Evolutionary conservation across 805 yeast genomes (phyloP).

Genomic region (Saccharomycopsis sp.): DNA sequence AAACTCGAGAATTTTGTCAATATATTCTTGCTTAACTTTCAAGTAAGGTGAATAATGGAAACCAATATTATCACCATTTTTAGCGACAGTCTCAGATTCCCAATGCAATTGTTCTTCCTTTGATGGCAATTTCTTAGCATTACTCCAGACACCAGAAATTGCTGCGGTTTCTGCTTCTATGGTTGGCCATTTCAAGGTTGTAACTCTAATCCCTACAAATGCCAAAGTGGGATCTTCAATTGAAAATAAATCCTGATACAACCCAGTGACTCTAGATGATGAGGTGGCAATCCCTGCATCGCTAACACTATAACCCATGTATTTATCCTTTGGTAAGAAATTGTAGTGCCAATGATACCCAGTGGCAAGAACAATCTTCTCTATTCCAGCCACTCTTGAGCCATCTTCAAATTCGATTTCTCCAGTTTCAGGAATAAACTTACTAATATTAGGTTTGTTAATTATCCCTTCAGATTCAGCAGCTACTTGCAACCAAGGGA

Average conservation of each 20-base stretch:
- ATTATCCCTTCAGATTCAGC: conserved; percentile 21
- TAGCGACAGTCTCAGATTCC: conserved; percentile 24
- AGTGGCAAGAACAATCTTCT: conserved; percentile 35
- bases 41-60: conserved; percentile 18
- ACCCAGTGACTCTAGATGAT: conserved; percentile 30
- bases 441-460: conserved; percentile 14
- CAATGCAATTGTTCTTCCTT: conserved; percentile 34
- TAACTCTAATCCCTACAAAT: conserved; percentile 35
- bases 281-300: conserved; percentile 10
- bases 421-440: conserved; percentile 18
- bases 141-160: conserved; percentile 51
- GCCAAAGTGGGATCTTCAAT: conserved; percentile 40
- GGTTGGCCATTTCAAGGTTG: conserved; percentile 41
- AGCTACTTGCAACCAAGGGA: conserved; percentile 22
- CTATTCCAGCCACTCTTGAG: conserved; percentile 30
- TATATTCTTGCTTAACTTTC: conserved; percentile 26
- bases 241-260: conserved; percentile 41
- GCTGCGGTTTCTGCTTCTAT: conserved; percentile 50
- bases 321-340: conserved; percentile 27
- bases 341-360: conserved; percentile 41
- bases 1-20: conserved; percentile 27
- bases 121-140: conserved; percentile 33
- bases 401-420: conserved; percentile 22
- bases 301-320: conserved; percentile 25
- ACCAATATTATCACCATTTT: conserved; percentile 13